phyloP scores from a whole-genome alignment of 2,329 filamentous ascomycete species.

The Plectosphaerella cucumerina region DNA sequence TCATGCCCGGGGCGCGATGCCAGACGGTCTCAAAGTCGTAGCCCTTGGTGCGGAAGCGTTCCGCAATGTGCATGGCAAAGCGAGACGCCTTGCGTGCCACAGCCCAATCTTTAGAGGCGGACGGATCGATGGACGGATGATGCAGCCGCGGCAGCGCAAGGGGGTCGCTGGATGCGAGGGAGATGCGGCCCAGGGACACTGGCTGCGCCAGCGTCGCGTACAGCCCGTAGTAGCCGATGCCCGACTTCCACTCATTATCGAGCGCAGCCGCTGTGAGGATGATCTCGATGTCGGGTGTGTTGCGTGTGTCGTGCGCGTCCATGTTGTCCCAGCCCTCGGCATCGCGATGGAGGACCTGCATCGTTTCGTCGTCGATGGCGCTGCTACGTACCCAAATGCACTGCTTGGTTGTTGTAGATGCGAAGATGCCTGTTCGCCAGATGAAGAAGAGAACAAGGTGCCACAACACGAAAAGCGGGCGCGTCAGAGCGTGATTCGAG shows the following conservation, averaged over 20 bases:
- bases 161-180: conserved; percentile 29
- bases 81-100: conserved; percentile 20
- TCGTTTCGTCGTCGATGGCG: conserved; percentile 21
- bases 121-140: conserved; percentile 24
- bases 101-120: conserved; percentile 16
- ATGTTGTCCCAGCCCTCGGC: conserved; percentile 10
- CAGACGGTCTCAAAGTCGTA: conserved; percentile 16
- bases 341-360: conserved; percentile 12
- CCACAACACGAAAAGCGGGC: conserved; percentile 18
- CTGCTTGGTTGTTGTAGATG: conserved; percentile 11
- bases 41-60: conserved; percentile 19
- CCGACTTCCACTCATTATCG: conserved; percentile 18
- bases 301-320: conserved; percentile 13
- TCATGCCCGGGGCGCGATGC: conserved; percentile 3
- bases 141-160: conserved; percentile 22
- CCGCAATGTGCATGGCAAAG: conserved; percentile 23
- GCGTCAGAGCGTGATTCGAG: conserved; percentile 16
- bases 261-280: conserved; percentile 33
- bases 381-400: conserved; percentile 19
- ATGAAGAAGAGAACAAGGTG: conserved; percentile 22
- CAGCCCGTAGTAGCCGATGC: conserved; percentile 17
- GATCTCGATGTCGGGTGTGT: conserved; percentile 25
- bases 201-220: conserved; percentile 24
- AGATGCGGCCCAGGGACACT: conserved; percentile 21
- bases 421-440: conserved; percentile 20